Percentiles rank a stretch among this genome's conserved stretches.
Evolutionary conservation across 495 filamentous ascomycete genomes (phyloP).

Genomic region (Xylaria cubensis): DNA sequence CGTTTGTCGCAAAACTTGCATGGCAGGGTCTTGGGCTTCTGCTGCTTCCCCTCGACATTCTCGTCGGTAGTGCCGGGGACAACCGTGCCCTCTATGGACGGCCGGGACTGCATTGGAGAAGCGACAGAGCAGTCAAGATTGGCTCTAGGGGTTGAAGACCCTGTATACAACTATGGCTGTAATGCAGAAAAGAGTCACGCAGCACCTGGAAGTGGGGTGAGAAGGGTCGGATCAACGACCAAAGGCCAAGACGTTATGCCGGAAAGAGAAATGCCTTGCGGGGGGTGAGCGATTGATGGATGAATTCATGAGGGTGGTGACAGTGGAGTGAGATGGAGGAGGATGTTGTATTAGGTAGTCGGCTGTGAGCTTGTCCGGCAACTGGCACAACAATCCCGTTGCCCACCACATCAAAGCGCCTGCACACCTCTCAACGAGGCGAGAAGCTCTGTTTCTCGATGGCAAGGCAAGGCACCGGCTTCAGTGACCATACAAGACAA

Average conservation of each 20-base stretch:
- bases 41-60: constrained; percentile 54
- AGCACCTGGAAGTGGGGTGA: constrained; percentile 44
- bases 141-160: constrained; percentile 47
- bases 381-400: constrained; percentile 31
- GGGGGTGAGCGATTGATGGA: constrained; percentile 45
- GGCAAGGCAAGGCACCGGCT: not conserved
- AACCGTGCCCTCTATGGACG: constrained; percentile 55
- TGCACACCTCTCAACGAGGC: constrained; percentile 16
- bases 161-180: constrained; percentile 44
- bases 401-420: constrained; percentile 29
- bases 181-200: constrained; percentile 46
- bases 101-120: constrained; percentile 55
- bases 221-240: constrained; percentile 39
- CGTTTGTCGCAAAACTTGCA: constrained; percentile 63
- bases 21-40: constrained; percentile 61
- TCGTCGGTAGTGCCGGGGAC: constrained; percentile 51
- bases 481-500: not conserved
- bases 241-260: constrained; percentile 43
- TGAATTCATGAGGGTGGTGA: constrained; percentile 44
- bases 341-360: constrained; percentile 34
- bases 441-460: not conserved
- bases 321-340: constrained; percentile 18
- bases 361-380: constrained; percentile 41
- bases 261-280: constrained; percentile 46
- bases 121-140: constrained; percentile 41